These are phyloP conservation scores for Actinomortierella ambigua DNA, from an alignment of 371 early-diverging fungal species.

Conservation along the genomic window DNA sequence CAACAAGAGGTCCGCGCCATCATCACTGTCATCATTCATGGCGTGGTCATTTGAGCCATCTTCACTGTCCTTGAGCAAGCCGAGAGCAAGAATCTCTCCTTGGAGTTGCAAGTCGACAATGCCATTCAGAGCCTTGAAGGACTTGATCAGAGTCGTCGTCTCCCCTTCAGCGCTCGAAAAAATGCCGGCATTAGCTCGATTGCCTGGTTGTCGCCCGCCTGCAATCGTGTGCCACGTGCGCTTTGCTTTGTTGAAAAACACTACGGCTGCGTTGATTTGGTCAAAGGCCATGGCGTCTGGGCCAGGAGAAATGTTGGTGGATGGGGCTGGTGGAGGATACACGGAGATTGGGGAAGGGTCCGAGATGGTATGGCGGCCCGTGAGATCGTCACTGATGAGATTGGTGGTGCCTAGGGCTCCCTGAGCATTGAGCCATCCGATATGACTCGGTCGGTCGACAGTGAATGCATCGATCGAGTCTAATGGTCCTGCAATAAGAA, in stretches of 20 bases:
- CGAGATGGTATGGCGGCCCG: too few relatives aligned
- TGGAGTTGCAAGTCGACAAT: not conserved
- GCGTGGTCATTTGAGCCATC: constrained; percentile 6
- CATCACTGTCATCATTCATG: constrained; percentile 10
- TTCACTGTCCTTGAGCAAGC: constrained; percentile 20
- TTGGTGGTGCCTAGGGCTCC: constrained; percentile 26
- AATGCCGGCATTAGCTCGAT: constrained; percentile 20
- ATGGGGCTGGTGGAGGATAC: too few relatives aligned
- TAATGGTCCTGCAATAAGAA: constrained; percentile 25
- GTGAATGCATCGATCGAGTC: constrained; percentile 30
- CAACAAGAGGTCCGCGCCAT: constrained; percentile 50
- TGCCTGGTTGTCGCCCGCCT: constrained; percentile 16
- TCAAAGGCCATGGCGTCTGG: too few relatives aligned
- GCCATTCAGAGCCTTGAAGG: constrained; percentile 9
- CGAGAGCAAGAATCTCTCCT: constrained; percentile 31
- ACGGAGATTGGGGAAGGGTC: too few relatives aligned
- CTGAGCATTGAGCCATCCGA: constrained; percentile 24
- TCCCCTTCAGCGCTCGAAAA: constrained; percentile 4
- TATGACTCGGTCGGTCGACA: constrained; percentile 12
- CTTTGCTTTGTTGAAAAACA: constrained; percentile 13
- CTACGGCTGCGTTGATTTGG: constrained; percentile 17
- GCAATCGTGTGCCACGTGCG: constrained; percentile 32
- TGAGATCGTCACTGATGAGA: not conserved
- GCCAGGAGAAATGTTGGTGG: too few relatives aligned
- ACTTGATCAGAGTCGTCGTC: not conserved